Evolutionary conservation across 208 protist genomes (phyloP), one percentile per base, ranked within the genome.

Genomic region (Trypanosoma platydactyli): DNA sequence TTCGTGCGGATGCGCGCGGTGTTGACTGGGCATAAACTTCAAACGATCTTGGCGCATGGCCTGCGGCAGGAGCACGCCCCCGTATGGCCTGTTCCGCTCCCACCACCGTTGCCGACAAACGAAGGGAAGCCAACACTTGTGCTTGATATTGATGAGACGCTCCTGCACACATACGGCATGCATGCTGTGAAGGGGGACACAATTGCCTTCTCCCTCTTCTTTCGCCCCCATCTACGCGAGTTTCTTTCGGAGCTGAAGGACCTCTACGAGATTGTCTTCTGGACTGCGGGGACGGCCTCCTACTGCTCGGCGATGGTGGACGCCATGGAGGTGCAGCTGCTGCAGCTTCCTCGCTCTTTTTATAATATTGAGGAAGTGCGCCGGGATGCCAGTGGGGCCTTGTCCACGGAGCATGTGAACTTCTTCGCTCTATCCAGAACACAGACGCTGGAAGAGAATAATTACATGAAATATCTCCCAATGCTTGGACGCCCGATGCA

Each of bases 401-500:
- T 67, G 54, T 77, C 73, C 51, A 88, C 78, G 1, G 80, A 59
- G 0, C 75, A 93, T 73, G 83, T 78, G 18, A 93, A 95, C 67
- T 95, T 91, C 73, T 92, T 88, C 70, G 79, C 82, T 30, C 77
- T 95, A 16, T 95, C 86, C 16, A 80, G 87, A n/a, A 80, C 78
- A 27, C 90, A 93, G 57, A 94, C 90, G 51, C 64, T 95, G 57
- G 70, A 87, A 65, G 56, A 72, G 40, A 67, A 84, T 27, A 65
- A 73, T 33, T 92, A 91, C 73, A 95, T 95, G 90, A 95, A 95
- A 60, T 95, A 88, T 61, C 58, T 95, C 27, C 90, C 90, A n/a
- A 84, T 95, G 74, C 67, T 90, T 7, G 90, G 90, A n/a, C 75
- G 90, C 0, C 77, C 82, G 22, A 61, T 89, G 65, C 64, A 73